Evolutionary conservation across 805 yeast species (phyloP).

Genomic region (Metschnikowia continentalis): DNA sequence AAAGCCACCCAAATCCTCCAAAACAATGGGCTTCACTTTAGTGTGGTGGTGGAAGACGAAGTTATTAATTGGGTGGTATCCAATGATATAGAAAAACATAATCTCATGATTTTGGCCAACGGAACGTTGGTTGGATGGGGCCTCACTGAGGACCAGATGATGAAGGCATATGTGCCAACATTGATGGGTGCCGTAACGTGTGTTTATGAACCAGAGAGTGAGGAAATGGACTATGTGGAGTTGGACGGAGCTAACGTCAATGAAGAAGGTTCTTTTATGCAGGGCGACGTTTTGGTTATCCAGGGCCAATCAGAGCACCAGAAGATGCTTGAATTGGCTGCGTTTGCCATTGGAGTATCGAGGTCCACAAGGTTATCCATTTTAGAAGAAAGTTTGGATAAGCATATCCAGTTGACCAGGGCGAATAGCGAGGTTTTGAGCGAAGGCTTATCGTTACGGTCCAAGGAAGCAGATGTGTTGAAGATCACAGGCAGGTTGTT

Average conservation of each 20-base stretch:
- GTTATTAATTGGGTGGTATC: constrained; percentile 47
- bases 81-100: constrained; percentile 33
- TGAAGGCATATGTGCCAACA: constrained; percentile 48
- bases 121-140: constrained; percentile 90
- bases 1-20: constrained; percentile 36
- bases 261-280: constrained; percentile 40
- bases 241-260: constrained; percentile 27
- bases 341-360: constrained; percentile 84
- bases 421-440: constrained; percentile 63
- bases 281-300: constrained; percentile 70
- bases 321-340: constrained; percentile 70
- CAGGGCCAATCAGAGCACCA: constrained; percentile 43
- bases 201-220: constrained; percentile 58
- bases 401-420: constrained; percentile 59
- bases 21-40: constrained; percentile 19
- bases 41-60: constrained; percentile 56
- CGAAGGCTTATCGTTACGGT: constrained; percentile 45
- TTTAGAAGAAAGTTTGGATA: constrained; percentile 67
- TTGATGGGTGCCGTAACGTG: constrained; percentile 42
- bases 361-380: constrained; percentile 83
- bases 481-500: constrained; percentile 70
- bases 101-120: constrained; percentile 64
- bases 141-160: constrained; percentile 50
- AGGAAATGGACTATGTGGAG: constrained; percentile 80
- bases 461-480: constrained; percentile 57